Evolutionary conservation across 306 rosid genomes (phyloP).

Genomic region (Casuarina glauca): DNA sequence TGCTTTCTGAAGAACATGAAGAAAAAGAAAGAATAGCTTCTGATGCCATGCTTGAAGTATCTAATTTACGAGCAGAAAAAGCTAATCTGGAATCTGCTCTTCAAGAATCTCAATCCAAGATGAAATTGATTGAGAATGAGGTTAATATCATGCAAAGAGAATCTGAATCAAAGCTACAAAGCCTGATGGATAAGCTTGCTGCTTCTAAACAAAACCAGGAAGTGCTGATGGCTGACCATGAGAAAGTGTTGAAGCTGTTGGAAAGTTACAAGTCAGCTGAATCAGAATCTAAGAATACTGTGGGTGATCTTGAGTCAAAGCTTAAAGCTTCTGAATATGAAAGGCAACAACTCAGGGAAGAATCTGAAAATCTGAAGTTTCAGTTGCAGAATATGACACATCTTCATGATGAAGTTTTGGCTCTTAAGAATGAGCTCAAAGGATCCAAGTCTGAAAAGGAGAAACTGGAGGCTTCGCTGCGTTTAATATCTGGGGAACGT

Average conservation of each 20-base stretch:
- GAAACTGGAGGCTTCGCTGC: constrained; percentile 49
- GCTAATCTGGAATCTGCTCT: constrained; percentile 44
- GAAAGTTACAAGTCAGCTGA: constrained; percentile 53
- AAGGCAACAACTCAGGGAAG: constrained; percentile 46
- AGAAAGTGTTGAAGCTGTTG: constrained; percentile 40
- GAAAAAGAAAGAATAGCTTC: constrained; percentile 53
- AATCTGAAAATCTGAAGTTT: constrained; percentile 37
- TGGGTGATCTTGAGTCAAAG: constrained; percentile 44
- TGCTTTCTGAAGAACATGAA: constrained; percentile 40
- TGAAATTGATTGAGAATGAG: constrained; percentile 38
- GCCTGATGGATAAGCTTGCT: constrained; percentile 40
- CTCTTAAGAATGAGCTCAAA: constrained; percentile 44
- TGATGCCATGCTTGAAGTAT: constrained; percentile 44
- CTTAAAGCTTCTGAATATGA: constrained; percentile 48
- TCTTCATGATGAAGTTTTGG: constrained; percentile 40
- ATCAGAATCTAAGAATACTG: constrained; percentile 34
- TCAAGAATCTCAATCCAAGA: constrained; percentile 46
- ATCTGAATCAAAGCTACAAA: constrained; percentile 48
- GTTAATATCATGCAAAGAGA: constrained; percentile 30
- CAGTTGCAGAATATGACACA: constrained; percentile 41
- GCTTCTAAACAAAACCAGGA: constrained; percentile 41
- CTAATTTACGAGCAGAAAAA: constrained; percentile 41
- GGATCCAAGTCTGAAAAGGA: constrained; percentile 43
- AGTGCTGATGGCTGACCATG: constrained; percentile 42
- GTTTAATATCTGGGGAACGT: constrained; percentile 36